Evolutionary conservation across 2,329 filamentous ascomycete species (phyloP).

Genomic region (Diaporthe sp.): DNA sequence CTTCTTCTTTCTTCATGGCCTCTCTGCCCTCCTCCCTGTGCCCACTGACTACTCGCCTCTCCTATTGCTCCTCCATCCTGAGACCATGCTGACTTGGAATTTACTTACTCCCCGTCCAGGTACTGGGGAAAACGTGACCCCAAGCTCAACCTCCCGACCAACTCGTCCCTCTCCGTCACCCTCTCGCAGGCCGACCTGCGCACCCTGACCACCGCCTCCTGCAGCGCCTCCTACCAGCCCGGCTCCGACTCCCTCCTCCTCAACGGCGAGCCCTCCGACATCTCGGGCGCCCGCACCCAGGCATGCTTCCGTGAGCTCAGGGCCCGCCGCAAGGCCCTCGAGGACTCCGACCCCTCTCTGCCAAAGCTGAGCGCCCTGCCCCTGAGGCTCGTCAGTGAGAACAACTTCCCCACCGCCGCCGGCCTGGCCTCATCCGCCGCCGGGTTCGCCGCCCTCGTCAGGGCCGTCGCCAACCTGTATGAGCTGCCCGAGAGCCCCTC

Average conservation of each 20-base stretch:
- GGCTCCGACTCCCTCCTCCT: constrained; percentile 79
- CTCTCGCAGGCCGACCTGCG: constrained; percentile 94
- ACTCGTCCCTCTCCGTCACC: constrained; percentile 96
- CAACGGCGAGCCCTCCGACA: constrained; percentile 86
- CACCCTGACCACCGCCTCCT: constrained; percentile 95
- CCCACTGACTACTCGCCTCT: not conserved
- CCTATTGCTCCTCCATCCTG: too few species aligned
- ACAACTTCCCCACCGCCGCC: constrained; percentile 99
- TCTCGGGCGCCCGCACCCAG: constrained; percentile 90
- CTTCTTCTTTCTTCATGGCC: constrained; percentile 43
- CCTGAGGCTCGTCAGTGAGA: constrained; percentile 91
- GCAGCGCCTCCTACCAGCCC: constrained; percentile 76
- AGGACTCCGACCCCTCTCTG: constrained; percentile 78
- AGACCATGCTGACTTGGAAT: too few species aligned
- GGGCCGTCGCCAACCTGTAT: constrained; percentile 93
- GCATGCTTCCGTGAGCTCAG: constrained; percentile 93
- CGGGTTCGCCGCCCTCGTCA: constrained; percentile 79
- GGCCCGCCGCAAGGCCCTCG: constrained; percentile 80
- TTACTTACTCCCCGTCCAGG: constrained; percentile 47
- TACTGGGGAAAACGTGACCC: constrained; percentile 98
- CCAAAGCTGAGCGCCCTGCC: constrained; percentile 84
- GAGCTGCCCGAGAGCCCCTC: constrained; percentile 83
- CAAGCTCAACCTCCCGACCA: constrained; percentile 95
- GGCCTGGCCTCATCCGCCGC: constrained; percentile 83
- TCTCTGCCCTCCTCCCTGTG: not conserved